Base-by-base conservation (phyloP, 257 asterid species). In the Sherardia arvensis region DNA sequence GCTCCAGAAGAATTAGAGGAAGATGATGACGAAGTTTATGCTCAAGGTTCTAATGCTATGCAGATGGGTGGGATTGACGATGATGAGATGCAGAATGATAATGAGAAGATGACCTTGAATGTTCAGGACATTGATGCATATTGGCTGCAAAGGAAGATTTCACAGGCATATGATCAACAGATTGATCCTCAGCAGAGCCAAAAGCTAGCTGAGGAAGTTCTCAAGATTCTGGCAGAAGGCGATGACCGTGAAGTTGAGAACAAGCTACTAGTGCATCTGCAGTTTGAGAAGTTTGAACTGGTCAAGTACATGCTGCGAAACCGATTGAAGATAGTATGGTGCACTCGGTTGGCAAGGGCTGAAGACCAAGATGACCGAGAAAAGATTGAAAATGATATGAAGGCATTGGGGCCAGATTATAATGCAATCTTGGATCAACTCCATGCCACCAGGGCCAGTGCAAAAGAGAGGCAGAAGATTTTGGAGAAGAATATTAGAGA, bases 71-170 rank as follows among this genome's bases (percentile, higher is more conserved):
- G 73, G 30, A 71, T 71, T 20, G 83, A 78, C 62, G 83, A 78
- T 36, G 80, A 78, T 47, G 80, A 74, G 66, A 65, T 68, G 77
- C 71, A 26, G 59, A 75, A 65, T 51, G 73, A 70, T 12, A 73
- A 74, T 38, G 77, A 71, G 65, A 79, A 74, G 10, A 78, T 74
- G 77, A 55, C 79, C 36, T 68, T 78, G 77, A 78, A 74, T 78
- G 83, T 78, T 61, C 83, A 78, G 73, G 83, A 78, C 54, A 74
- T 78, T 36, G 83, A 78, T 71, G 83, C 83, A 51, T 78, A 78
- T 57, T 78, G 83, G 83, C 79, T 78, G 64, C 83, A 78, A 38
- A 71, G 83, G 64, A 78, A 78, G 73, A 78, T 78, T 59, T 74
- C 83, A 2, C 79, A 78, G 61, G 83, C 83, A 65, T 74, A 78